Percentiles rank a stretch among this genome's conserved stretches.
Conservation (phyloP, 2,329 filamentous ascomycete species). For the Venturia oleaginea region DNA sequence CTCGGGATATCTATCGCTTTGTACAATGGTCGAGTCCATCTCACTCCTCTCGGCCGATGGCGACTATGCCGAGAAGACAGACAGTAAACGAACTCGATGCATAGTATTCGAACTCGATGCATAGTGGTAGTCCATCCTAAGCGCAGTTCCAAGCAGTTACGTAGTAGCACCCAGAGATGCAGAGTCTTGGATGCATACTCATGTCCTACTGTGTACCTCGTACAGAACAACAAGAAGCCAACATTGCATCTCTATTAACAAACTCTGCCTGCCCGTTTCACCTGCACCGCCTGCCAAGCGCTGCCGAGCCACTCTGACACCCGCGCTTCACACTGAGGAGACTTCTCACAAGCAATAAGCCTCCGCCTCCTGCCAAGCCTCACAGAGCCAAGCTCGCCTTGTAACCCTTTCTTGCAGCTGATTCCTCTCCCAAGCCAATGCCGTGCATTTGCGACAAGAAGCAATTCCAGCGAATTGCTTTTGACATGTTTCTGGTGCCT, state of each 20-base stretch:
- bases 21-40: neutral
- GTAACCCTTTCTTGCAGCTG: neutral
- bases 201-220: neutral
- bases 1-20: neutral
- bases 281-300: neutral
- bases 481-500: neutral
- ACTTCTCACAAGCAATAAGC: neutral
- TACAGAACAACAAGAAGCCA: neutral
- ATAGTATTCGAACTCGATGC: too few relatives aligned
- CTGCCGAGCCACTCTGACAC: conserved; percentile 2
- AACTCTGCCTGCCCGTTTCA: conserved; percentile 2
- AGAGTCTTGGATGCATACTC: neutral
- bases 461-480: neutral
- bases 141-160: neutral
- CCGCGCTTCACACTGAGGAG: neutral
- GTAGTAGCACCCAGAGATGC: neutral
- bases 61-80: neutral
- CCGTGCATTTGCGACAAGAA: neutral
- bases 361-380: neutral
- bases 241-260: neutral
- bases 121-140: too few relatives aligned
- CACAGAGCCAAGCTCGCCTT: conserved; percentile 6
- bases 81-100: neutral
- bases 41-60: neutral
- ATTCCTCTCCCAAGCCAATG: neutral